Percentiles rank a stretch among this genome's conserved stretches.
Evolutionary conservation across 345 rosid species (phyloP).

Genomic region (Acer yangbiense): DNA sequence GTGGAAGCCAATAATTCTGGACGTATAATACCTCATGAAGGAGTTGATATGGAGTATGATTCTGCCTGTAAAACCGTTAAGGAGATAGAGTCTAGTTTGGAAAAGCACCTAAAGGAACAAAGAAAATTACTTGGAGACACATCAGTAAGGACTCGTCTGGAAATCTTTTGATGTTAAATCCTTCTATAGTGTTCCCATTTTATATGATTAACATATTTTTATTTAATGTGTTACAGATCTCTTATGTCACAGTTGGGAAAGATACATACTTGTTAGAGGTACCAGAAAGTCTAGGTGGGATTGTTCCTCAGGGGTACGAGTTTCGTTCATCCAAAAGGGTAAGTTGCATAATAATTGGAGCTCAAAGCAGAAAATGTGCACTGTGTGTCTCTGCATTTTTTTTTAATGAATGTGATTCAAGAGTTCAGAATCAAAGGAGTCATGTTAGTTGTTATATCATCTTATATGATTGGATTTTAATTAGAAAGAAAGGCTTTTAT

Average conservation of each 20-base stretch:
- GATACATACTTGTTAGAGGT: slow-evolving; percentile 86
- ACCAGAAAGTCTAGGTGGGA: slow-evolving; percentile 73
- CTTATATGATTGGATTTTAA: not conserved
- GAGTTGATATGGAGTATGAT: slow-evolving; percentile 82
- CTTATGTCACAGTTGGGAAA: slow-evolving; percentile 91
- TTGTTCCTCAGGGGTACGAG: slow-evolving; percentile 84
- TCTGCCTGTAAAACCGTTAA: slow-evolving; percentile 56
- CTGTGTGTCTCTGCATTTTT: not conserved
- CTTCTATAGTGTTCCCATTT: slow-evolving; percentile 12
- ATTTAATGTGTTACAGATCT: slow-evolving; percentile 52
- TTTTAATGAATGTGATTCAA: not conserved
- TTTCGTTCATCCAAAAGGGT: slow-evolving; percentile 95
- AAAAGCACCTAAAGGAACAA: slow-evolving; percentile 86
- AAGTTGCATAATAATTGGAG: slow-evolving; percentile 1
- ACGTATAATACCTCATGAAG: slow-evolving; percentile 85
- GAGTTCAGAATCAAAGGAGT: not conserved
- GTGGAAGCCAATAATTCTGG: slow-evolving; percentile 85
- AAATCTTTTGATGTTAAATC: slow-evolving; percentile 17
- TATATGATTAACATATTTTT: slow-evolving; percentile 28
- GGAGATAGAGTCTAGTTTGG: slow-evolving; percentile 65
- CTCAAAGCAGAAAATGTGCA: slow-evolving; percentile 5
- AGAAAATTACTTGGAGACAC: slow-evolving; percentile 72
- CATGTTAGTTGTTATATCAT: not conserved
- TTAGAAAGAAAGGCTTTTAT: slow-evolving; percentile 13
- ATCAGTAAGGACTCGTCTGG: slow-evolving; percentile 54